Evolutionary conservation across 2,329 filamentous ascomycete genomes (phyloP).

Genomic region (Diplocarpon mali): DNA sequence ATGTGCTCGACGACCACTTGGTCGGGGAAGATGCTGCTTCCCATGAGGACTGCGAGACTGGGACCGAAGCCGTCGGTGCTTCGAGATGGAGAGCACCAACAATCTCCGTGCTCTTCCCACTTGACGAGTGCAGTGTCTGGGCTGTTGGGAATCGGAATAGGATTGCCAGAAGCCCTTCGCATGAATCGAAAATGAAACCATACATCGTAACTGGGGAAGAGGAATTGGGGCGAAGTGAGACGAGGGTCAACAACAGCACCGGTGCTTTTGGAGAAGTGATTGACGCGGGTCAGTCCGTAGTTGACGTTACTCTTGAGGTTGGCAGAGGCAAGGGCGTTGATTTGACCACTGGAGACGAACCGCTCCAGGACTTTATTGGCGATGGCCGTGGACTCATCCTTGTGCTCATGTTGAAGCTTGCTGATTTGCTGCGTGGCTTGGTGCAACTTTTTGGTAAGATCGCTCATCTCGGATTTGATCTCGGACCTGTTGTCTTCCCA

Average conservation of each 20-base stretch:
- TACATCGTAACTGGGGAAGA: slow-evolving; percentile 20
- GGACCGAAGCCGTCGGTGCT: slow-evolving; percentile 39
- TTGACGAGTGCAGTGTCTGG: slow-evolving; percentile 47
- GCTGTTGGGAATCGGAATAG: slow-evolving; percentile 25
- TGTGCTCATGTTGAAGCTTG: slow-evolving; percentile 10
- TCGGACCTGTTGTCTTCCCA: slow-evolving; percentile 34
- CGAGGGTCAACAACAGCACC: slow-evolving; percentile 54
- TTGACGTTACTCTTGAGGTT: slow-evolving; percentile 16
- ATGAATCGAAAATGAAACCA: slow-evolving; percentile 20
- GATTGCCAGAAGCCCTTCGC: slow-evolving; percentile 19
- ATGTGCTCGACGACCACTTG: slow-evolving; percentile 67
- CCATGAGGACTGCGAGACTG: slow-evolving; percentile 53
- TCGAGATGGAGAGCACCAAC: slow-evolving; percentile 62
- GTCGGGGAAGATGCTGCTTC: slow-evolving; percentile 49
- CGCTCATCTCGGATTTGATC: slow-evolving; percentile 14
- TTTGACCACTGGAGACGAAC: slow-evolving; percentile 17
- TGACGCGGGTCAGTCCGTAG: slow-evolving; percentile 38
- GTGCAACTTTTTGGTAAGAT: slow-evolving; percentile 12
- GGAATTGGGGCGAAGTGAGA: slow-evolving; percentile 49
- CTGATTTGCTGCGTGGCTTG: slow-evolving; percentile 7
- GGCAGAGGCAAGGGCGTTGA: slow-evolving; percentile 20
- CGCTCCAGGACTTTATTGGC: slow-evolving; percentile 10
- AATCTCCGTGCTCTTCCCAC: slow-evolving; percentile 76
- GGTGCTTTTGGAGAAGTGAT: slow-evolving; percentile 58
- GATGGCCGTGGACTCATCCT: slow-evolving; percentile 14